phyloP scores from a whole-genome alignment of 176 grass and related monocot species.

The Phyllostachys edulis region DNA sequence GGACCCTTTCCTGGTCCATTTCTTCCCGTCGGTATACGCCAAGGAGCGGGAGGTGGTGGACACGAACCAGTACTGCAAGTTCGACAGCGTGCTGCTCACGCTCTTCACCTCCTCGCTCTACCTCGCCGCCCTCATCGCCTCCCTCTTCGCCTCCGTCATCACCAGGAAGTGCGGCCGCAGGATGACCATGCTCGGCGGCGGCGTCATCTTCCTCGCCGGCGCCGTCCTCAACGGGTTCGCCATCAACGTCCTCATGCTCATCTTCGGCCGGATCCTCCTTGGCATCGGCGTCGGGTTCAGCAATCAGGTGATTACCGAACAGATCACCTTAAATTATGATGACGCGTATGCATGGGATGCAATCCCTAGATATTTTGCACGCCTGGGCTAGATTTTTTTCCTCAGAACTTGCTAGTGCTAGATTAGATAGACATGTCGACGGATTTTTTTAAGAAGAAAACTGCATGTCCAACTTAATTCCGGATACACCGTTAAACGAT shows the following conservation, averaged over 20 bases:
- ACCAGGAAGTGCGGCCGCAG: conserved; percentile 32
- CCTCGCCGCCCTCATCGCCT: conserved; percentile 44
- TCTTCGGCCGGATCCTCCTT: conserved; percentile 35
- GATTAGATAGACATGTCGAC: not conserved
- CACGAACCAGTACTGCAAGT: conserved; percentile 79
- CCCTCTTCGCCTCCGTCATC: conserved; percentile 36
- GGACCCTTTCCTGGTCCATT: conserved; percentile 39
- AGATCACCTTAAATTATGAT: not conserved
- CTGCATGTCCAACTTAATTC: not conserved
- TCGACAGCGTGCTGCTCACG: conserved; percentile 67
- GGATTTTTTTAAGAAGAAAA: not conserved
- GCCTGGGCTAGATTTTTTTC: not conserved
- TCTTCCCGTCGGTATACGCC: conserved; percentile 51
- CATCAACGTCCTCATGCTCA: conserved; percentile 42
- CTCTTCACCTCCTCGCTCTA: conserved; percentile 89
- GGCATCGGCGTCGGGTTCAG: conserved; percentile 42
- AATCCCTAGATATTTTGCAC: not conserved
- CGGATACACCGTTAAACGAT: not conserved
- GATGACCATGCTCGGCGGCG: conserved; percentile 45
- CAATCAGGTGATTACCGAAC: conserved; percentile 13
- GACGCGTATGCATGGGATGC: not conserved
- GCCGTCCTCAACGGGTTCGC: conserved; percentile 28
- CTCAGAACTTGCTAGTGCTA: not conserved
- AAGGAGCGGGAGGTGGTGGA: conserved; percentile 39
- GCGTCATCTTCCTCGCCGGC: conserved; percentile 26